phyloP scores from a whole-genome alignment of 2,329 filamentous ascomycete genomes.

The Alternaria angustiovoidea region DNA sequence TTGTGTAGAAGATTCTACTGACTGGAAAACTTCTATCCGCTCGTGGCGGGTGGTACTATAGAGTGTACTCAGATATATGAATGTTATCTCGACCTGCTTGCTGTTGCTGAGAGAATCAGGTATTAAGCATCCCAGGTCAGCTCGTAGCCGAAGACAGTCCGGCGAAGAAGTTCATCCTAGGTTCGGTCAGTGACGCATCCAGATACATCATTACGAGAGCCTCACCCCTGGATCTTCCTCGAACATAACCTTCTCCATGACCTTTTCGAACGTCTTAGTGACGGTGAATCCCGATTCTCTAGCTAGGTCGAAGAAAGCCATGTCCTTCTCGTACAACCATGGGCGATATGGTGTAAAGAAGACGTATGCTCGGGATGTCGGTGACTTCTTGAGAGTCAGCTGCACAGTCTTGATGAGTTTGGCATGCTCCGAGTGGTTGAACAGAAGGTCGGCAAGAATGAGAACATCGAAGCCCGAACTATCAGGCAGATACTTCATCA shows the following conservation, averaged over 20 bases:
- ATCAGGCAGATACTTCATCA: slow-evolving; percentile 67
- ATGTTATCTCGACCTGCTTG: not conserved
- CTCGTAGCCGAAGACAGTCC: slow-evolving; percentile 82
- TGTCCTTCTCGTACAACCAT: slow-evolving; percentile 85
- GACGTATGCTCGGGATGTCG: slow-evolving; percentile 73
- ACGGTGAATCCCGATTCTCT: slow-evolving; percentile 75
- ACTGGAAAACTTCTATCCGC: not conserved
- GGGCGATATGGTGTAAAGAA: slow-evolving; percentile 96
- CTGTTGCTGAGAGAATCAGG: not conserved
- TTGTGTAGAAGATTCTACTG: not conserved
- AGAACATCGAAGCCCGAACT: slow-evolving; percentile 74
- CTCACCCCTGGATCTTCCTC: slow-evolving; percentile 81
- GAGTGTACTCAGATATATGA: not conserved
- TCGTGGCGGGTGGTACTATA: not conserved
- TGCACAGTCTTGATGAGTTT: slow-evolving; percentile 78
- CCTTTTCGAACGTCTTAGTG: slow-evolving; percentile 80
- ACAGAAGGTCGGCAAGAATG: slow-evolving; percentile 87
- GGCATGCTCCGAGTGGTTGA: slow-evolving; percentile 86
- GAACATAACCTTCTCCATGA: slow-evolving; percentile 88
- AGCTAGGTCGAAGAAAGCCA: slow-evolving; percentile 84
- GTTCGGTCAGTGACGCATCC: not conserved
- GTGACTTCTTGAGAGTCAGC: slow-evolving; percentile 67
- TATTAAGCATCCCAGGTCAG: slow-evolving; percentile 65
- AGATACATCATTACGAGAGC: slow-evolving; percentile 8
- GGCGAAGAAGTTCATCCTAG: slow-evolving; percentile 77